Base-by-base conservation (phyloP, 352 stramenopile genomes). In the Blastocystis sp. region DNA sequence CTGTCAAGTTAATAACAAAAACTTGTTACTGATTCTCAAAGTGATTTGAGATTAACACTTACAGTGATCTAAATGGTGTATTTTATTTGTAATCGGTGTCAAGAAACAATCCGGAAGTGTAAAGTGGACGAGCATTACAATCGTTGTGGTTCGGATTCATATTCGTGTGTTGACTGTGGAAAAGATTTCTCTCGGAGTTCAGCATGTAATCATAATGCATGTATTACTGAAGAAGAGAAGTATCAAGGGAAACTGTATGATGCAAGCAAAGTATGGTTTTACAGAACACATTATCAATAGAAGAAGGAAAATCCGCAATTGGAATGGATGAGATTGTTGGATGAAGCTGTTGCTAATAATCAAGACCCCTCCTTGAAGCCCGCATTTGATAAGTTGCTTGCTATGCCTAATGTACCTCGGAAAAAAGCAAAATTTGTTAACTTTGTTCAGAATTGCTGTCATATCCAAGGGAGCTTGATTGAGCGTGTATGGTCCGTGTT, bases 171-270 rank as follows among this genome's bases (percentile, higher is more conserved):
- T 42, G 78, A 89, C 62, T 89, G 78, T 40, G 66, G 66, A 51
- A 79, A 76, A 42, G 60, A 89, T 44, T 89, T 89, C 51, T 76
- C 60, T 54, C 30, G 62, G 11, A 33, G 27, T 11, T 42, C 53
- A 62, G 60, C 66, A 15, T 33, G 62, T 15, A 44, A 56, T 19
- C 78, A 89, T 64, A 89, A 78, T 59, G 76, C 78, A 13, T 89
- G 78, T 44, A 89, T 89, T 76, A 79, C 78, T 9, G 78, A 89
- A 24, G 78, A 89, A 53, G 78, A 89, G 51, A 89, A 89, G 44
- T 89, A 89, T 77, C 78, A 89, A 42, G 78, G 78, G 53, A 89
- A 89, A 56, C 59, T 89, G 11, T 89, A 89, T 57, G 76, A 89
- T 42, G 44, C 40, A 54, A 56, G 22, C 9, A 89, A 89, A 22